These are phyloP conservation scores for Saccharum spontaneum DNA, from an alignment of 176 grass and related monocot species.

Conservation along the genomic window DNA sequence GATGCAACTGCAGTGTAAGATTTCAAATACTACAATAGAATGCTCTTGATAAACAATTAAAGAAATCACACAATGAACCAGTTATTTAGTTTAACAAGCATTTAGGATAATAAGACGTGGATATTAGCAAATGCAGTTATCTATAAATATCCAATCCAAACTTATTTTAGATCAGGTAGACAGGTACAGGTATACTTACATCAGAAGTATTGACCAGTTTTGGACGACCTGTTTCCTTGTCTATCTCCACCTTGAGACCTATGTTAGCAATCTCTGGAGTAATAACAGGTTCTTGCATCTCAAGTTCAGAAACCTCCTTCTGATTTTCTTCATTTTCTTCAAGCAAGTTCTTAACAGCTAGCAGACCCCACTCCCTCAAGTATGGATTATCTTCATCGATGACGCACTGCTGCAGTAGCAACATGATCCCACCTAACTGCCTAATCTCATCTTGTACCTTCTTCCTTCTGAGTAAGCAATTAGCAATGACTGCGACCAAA, in stretches of 20 bases:
- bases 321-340: constrained; percentile 87
- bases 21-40: not conserved
- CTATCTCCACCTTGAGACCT: constrained; percentile 81
- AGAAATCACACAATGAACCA: not conserved
- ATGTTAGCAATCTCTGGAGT: constrained; percentile 71
- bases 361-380: constrained; percentile 85
- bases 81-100: not conserved
- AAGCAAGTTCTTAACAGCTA: constrained; percentile 78
- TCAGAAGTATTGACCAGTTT: constrained; percentile 83
- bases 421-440: constrained; percentile 51
- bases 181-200: constrained; percentile 33
- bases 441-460: constrained; percentile 78
- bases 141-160: not conserved
- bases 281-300: constrained; percentile 76
- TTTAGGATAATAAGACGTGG: not conserved
- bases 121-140: not conserved
- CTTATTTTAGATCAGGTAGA: constrained; percentile 18
- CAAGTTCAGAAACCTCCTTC: constrained; percentile 63
- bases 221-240: constrained; percentile 57
- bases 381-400: constrained; percentile 88
- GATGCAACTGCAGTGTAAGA: not conserved
- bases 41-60: not conserved
- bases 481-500: constrained; percentile 74
- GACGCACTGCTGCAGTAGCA: constrained; percentile 89
- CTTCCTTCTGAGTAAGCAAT: constrained; percentile 71